Percentiles rank a stretch among this genome's conserved stretches.
Evolutionary conservation across 164 flowering plant genomes (phyloP).

Genomic region (Saururus chinensis): DNA sequence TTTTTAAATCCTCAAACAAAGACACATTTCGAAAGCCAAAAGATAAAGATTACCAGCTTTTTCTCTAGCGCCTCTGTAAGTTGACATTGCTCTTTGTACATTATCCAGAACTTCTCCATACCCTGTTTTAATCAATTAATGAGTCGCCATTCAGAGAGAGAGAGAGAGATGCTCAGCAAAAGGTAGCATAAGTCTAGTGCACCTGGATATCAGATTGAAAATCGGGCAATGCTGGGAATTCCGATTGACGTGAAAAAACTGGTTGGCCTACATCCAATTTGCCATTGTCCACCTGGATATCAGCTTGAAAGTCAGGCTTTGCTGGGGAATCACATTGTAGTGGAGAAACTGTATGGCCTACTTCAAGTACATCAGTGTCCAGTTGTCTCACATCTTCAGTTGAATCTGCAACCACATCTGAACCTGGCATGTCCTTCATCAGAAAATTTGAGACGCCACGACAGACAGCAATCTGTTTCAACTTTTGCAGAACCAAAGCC

Average conservation of each 20-base stretch:
- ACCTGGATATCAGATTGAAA: neutral
- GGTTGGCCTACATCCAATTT: neutral
- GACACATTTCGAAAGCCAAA: neutral
- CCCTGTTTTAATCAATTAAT: neutral
- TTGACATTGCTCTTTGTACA: neutral
- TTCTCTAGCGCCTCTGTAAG: neutral
- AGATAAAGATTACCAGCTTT: neutral
- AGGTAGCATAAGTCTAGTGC: neutral
- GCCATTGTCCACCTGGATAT: neutral
- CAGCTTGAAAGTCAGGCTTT: neutral
- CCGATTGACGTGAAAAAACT: neutral
- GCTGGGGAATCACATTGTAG: neutral
- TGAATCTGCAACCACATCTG: slow-evolving; percentile 9
- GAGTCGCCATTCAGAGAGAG: no score
- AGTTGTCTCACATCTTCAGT: neutral
- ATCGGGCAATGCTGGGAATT: neutral
- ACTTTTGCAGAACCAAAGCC: slow-evolving; percentile 18
- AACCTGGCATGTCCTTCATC: slow-evolving; percentile 7
- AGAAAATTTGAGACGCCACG: slow-evolving; percentile 9
- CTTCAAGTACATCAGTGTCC: neutral
- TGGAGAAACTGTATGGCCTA: neutral
- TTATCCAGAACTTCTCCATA: neutral
- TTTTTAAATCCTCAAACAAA: neutral
- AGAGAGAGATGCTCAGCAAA: neutral
- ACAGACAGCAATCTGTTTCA: slow-evolving; percentile 26